Evolutionary conservation across 805 yeast species (phyloP).

Genomic region (Teunomyces panamensis): DNA sequence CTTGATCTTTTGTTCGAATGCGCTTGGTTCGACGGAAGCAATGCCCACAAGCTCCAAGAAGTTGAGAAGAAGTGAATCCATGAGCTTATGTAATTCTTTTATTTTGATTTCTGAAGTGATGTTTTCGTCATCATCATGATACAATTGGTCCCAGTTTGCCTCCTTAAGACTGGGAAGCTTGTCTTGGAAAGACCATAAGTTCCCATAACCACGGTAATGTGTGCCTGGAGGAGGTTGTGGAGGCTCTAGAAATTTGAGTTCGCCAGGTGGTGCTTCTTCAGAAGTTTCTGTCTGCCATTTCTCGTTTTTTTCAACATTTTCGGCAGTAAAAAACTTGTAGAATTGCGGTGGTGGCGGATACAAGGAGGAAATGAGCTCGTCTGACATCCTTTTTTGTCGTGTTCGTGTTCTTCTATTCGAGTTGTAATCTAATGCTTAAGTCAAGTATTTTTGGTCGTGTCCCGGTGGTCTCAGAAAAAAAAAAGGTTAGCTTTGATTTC

Average conservation of each 20-base stretch:
- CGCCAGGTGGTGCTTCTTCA: constrained; percentile 32
- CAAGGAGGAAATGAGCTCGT: constrained; percentile 56
- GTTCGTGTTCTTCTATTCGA: neutral
- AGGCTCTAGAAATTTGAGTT: constrained; percentile 58
- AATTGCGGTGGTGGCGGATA: constrained; percentile 96
- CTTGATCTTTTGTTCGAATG: constrained; percentile 61
- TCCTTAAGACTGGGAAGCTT: constrained; percentile 71
- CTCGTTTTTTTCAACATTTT: constrained; percentile 51
- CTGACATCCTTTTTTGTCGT: constrained; percentile 8
- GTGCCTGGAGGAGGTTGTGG: constrained; percentile 61
- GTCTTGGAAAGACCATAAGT: constrained; percentile 81
- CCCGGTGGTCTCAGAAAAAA: neutral
- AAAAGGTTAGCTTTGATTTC: neutral
- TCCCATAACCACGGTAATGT: constrained; percentile 84
- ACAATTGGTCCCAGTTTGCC: constrained; percentile 76
- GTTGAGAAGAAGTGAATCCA: constrained; percentile 74
- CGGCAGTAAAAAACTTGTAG: constrained; percentile 67
- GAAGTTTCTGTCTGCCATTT: constrained; percentile 14
- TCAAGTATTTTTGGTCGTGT: neutral
- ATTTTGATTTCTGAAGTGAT: constrained; percentile 48
- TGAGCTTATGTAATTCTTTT: constrained; percentile 71
- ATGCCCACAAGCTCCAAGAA: constrained; percentile 81
- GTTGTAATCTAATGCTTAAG: neutral
- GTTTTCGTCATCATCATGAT: constrained; percentile 39
- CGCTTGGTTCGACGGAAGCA: constrained; percentile 68